These are phyloP conservation scores for Pythium volutum DNA, from an alignment of 352 stramenopile species.

Conservation along the genomic window DNA sequence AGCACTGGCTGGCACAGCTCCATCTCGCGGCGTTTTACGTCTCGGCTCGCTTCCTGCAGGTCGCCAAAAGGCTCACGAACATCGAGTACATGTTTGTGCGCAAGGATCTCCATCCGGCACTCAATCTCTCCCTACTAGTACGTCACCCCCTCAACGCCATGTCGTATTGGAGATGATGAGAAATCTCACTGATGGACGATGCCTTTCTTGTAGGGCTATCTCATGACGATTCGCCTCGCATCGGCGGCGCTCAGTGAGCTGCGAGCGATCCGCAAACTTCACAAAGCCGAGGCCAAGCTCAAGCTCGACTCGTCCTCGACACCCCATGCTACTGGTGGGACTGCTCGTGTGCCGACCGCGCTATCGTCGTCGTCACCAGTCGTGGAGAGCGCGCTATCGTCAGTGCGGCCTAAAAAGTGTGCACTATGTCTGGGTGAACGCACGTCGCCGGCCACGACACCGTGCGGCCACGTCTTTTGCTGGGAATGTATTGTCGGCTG, in stretches of 20 bases:
- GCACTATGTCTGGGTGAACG: slow-evolving; percentile 83
- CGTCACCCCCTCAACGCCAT: slow-evolving; percentile 10
- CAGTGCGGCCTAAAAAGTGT: slow-evolving; percentile 62
- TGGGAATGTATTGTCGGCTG: slow-evolving; percentile 93
- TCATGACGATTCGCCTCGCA: slow-evolving; percentile 67
- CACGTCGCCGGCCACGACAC: slow-evolving; percentile 70
- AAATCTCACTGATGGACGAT: no score
- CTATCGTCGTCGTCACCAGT: not conserved
- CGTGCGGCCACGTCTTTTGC: slow-evolving; percentile 90
- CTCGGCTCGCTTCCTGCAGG: slow-evolving; percentile 60
- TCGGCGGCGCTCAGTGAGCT: slow-evolving; percentile 49
- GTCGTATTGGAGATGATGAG: no score
- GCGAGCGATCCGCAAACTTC: slow-evolving; percentile 46
- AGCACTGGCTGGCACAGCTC: slow-evolving; percentile 45
- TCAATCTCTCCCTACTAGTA: slow-evolving; percentile 75
- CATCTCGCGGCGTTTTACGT: slow-evolving; percentile 81
- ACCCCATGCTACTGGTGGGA: slow-evolving; percentile 9
- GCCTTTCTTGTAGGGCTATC: slow-evolving; percentile 67
- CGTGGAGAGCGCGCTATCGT: slow-evolving; percentile 18
- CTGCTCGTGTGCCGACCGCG: slow-evolving; percentile 33
- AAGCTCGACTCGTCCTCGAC: slow-evolving; percentile 24
- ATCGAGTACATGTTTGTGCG: slow-evolving; percentile 82
- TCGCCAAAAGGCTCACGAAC: slow-evolving; percentile 61
- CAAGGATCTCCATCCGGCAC: slow-evolving; percentile 47
- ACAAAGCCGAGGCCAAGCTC: slow-evolving; percentile 43